phyloP scores from a whole-genome alignment of 176 grass and related monocot genomes.

The Rhynchospora tenuis region DNA sequence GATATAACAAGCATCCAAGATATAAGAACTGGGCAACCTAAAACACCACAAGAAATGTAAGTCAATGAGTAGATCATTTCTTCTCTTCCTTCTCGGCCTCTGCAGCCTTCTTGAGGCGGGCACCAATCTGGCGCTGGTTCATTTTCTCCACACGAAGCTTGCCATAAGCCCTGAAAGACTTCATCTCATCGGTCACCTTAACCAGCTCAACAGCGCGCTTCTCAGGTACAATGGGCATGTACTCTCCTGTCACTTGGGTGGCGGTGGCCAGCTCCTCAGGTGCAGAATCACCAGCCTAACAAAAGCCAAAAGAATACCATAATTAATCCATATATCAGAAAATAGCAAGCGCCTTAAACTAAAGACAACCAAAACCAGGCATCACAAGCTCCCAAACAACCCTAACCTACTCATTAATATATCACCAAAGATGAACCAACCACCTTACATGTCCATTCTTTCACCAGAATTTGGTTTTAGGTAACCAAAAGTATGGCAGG shows the following conservation, averaged over 20 bases:
- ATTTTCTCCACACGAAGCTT: conserved; percentile 74
- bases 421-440: neutral
- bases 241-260: conserved; percentile 71
- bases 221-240: conserved; percentile 71
- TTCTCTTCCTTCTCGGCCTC: conserved; percentile 86
- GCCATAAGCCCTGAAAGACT: conserved; percentile 68
- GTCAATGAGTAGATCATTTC: conserved; percentile 35
- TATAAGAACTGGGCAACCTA: neutral
- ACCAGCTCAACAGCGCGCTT: conserved; percentile 56
- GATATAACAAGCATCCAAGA: conserved; percentile 7
- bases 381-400: neutral
- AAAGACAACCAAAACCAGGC: neutral
- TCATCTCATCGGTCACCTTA: conserved; percentile 87
- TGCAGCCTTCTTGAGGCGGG: conserved; percentile 55
- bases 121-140: conserved; percentile 62
- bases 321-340: neutral
- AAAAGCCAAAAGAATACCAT: neutral
- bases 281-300: conserved; percentile 81
- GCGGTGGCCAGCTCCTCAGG: conserved; percentile 74
- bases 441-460: neutral
- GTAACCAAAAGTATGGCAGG: neutral
- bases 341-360: neutral
- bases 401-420: neutral
- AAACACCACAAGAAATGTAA: neutral
- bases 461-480: neutral